phyloP scores from a whole-genome alignment of 352 stramenopile genomes.

The Bremia lactucae region DNA sequence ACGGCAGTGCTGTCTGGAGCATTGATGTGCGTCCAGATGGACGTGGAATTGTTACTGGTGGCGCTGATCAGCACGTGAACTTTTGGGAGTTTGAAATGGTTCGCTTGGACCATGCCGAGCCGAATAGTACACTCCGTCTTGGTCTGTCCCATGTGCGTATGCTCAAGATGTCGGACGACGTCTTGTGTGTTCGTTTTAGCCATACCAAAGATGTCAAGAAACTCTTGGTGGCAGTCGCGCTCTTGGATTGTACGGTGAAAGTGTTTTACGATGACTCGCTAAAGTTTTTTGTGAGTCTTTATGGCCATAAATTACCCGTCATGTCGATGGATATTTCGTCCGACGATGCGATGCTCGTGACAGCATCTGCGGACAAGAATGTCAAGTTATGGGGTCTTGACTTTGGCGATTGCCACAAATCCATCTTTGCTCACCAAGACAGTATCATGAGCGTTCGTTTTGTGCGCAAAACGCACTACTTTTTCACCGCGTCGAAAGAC shows the following conservation, averaged over 20 bases:
- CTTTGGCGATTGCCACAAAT: slow-evolving; percentile 99
- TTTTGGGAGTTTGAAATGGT: slow-evolving; percentile 97
- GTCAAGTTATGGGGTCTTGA: slow-evolving; percentile 99
- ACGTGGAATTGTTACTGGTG: slow-evolving; percentile 91
- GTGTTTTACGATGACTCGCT: slow-evolving; percentile 99
- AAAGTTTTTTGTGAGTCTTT: slow-evolving; percentile 98
- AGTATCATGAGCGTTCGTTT: slow-evolving; percentile 96
- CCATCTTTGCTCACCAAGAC: slow-evolving; percentile 97
- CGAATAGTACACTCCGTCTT: slow-evolving; percentile 62
- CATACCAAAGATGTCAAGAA: slow-evolving; percentile 86
- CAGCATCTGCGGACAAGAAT: slow-evolving; percentile 97
- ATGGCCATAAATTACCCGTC: slow-evolving; percentile 98
- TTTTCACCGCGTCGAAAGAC: slow-evolving; percentile 98
- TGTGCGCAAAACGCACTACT: slow-evolving; percentile 94
- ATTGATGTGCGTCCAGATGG: slow-evolving; percentile 90
- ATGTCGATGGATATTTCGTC: slow-evolving; percentile 96
- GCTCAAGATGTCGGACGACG: slow-evolving; percentile 98
- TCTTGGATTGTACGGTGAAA: slow-evolving; percentile 97
- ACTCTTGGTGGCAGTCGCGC: slow-evolving; percentile 81
- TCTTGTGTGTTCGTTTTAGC: slow-evolving; percentile 95
- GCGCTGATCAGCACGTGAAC: slow-evolving; percentile 96
- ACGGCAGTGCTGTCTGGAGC: slow-evolving; percentile 94
- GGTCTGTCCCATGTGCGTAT: slow-evolving; percentile 91
- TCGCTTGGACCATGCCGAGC: slow-evolving; percentile 28
- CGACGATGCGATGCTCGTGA: slow-evolving; percentile 96